Base-by-base conservation (phyloP, 805 yeast species). In the Wickerhamomyces subpelliculosus region DNA sequence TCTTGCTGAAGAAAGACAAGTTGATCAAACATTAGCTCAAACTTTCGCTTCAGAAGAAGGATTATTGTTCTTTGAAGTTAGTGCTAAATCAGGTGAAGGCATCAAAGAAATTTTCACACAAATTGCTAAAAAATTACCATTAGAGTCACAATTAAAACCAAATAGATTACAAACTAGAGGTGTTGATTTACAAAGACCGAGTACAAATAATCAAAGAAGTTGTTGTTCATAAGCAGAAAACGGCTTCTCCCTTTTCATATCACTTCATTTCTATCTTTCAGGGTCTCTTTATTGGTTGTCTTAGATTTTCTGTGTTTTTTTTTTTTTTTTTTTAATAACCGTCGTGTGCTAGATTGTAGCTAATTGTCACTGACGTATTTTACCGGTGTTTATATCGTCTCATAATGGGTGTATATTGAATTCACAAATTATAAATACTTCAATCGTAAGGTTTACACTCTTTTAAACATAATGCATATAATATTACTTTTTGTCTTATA, bases 81-180 rank as follows among this genome's bases (percentile, higher is more conserved):
- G 76, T 61, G 83, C 83, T 1, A 77, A 76, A 54, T 65, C 75
- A 0, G 82, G 82, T 6, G 61, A 60, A 27, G 70, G 72, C 25
- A 65, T 77, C 14, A 61, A 62, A 40, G 64, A 69, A 16, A 61
- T 70, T 8, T 76, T 77, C 56, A 65, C 62, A 35, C 61, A 61
- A 29, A 68, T 76, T 47, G 82, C 79, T 11, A 59, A 65, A 45
- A 66, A 65, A 42, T 57, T 76, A 35, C 67, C 67, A 16, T 29
- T 47, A 7, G 59, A 55, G 33, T 32, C 42, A 8, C 55, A 52
- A 40, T 27, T 48, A 20, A 53, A 54, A 35, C 41, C 44, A 24
- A 47, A 47, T 35, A 35, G 22, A 16, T 14, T 41, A 4, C 47
- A 46, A 24, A 43, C 38, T 9, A 52, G 50, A 28, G 52, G 51